These are phyloP conservation scores for Fusarium cyanostomum DNA, from an alignment of 2,329 filamentous ascomycete species.

Conservation along the genomic window DNA sequence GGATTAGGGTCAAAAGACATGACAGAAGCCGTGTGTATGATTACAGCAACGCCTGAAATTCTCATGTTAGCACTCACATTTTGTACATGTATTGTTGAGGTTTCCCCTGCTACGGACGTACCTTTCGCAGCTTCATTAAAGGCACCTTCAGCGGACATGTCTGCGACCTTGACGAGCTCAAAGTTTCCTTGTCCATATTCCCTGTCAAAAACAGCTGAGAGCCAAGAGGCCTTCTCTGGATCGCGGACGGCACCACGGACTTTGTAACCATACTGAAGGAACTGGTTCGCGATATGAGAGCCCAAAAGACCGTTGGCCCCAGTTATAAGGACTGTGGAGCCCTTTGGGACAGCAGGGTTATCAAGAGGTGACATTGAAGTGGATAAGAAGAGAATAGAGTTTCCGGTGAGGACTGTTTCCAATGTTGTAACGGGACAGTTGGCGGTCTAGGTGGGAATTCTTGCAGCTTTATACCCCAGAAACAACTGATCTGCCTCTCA, in stretches of 20 bases:
- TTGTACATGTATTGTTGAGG: neutral
- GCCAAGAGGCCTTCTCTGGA: constrained; percentile 46
- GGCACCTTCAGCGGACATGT: constrained; percentile 44
- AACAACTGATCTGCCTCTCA: too few relatives aligned
- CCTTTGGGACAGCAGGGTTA: constrained; percentile 34
- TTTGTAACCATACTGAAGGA: constrained; percentile 52
- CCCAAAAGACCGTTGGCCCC: constrained; percentile 55
- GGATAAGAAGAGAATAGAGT: too few relatives aligned
- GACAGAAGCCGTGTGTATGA: constrained; percentile 52
- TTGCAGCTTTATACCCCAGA: too few relatives aligned
- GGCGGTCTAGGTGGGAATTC: too few relatives aligned
- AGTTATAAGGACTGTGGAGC: constrained; percentile 52
- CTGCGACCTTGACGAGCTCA: constrained; percentile 46
- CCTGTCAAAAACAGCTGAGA: constrained; percentile 43
- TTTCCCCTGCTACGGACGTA: neutral
- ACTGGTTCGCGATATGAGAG: constrained; percentile 51
- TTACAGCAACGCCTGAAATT: constrained; percentile 36
- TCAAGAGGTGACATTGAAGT: constrained; percentile 23
- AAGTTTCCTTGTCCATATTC: constrained; percentile 49
- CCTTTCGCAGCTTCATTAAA: constrained; percentile 45
- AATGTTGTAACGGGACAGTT: too few relatives aligned
- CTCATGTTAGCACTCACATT: neutral
- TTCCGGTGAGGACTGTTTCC: too few relatives aligned
- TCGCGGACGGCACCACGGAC: constrained; percentile 57
- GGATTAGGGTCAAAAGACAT: constrained; percentile 49